Evolutionary conservation across 805 yeast species (phyloP), one percentile per base, ranked within the genome.

Genomic region (Millerago galiae): DNA sequence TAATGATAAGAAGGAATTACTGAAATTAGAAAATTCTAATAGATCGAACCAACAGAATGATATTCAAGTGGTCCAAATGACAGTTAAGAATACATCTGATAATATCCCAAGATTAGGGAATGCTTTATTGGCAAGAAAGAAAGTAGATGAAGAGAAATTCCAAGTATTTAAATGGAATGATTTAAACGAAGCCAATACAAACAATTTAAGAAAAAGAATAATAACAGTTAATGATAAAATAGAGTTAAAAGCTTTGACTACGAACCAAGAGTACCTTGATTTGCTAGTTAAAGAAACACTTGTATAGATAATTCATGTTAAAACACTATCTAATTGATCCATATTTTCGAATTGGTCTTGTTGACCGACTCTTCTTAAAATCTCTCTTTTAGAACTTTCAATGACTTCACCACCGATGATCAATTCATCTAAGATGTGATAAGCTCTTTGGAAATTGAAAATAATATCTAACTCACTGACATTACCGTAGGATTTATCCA

Each of bases 401-500:
- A 85, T 84, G 16, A 93, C 62, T 38, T 83, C 81, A 0, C 99
- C 99, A 52, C 90, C 96, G 38, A 91, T 74, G 38, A 93, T 63
- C 52, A 93, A 69, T 61, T 93, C 99, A 61, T 93, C 96, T 49
- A 93, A 68, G 11, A 93, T 83, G 63, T 87, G 85, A 61, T 93
- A 93, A 0, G 98, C 97, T 59, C 86, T 84, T 53, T 85, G 86
- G 66, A 93, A 93, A 57, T 95, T 93, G 74, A 93, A 93, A 38
- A 93, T 93, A 48, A 93, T 93, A 65, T 93, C 99, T 55, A 93
- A 70, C 61, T 93, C 99, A 65, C 97, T 89, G 14, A 93, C 99
- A 57, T 88, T 91, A 11, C 96, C 97, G 59, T 87, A 93, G 46
- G 89, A 79, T 53, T 84, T 83, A 68, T 93, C 99, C 96, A 93